Evolutionary conservation across 257 asterid genomes (phyloP), one percentile per base, ranked within the genome.

Genomic region (Petunia axillaris): DNA sequence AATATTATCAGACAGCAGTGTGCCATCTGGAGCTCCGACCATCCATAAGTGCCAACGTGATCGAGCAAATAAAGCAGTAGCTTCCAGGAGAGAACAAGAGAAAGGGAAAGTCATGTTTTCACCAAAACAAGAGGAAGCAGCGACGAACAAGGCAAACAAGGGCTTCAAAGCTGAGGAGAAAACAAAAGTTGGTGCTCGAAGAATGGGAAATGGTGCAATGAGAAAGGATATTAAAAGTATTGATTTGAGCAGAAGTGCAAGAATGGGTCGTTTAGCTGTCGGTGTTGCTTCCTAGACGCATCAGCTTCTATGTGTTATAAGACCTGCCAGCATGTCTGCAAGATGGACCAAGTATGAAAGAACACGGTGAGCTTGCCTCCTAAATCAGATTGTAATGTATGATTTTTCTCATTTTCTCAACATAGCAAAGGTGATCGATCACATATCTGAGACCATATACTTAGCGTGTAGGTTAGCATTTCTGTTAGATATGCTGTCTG

Each of bases 1-100:
- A 16, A 79, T 84, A 58, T 80, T 88, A 40, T 84, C 89, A 4
- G 91, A 84, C 58, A 87, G 89, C 87, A 84, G 78, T n/a, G 82
- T 84, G 9, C 81, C 87, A 3, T 84, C 91, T 68, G 86, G 89
- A 10, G 85, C 82, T 60, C 85, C 52, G 75, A 82, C 79, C 54
- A 82, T 38, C 80, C 68, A 81, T 59, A 76, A 77, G 9, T 58
- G 76, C 41, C 82, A 16, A 50, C 79, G 35, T 11, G 48, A 84
- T 13, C 41, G 37, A 55, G 77, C 39, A 11, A 78, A n/a, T 40
- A 80, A 54, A 81, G 36, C 41, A 3, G 68, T 71, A n/a, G 59
- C 60, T 74, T 40, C 84, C 81, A 85, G 77, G 73, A 81, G 67
- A 71, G 81, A 58, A 79, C 85, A 75, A 64, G 88, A 77, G 16